Evolutionary conservation across 1,284 basidiomycete genomes (phyloP), one percentile per base, ranked within the genome.

Genomic region (Mycocalia duriaeana): DNA sequence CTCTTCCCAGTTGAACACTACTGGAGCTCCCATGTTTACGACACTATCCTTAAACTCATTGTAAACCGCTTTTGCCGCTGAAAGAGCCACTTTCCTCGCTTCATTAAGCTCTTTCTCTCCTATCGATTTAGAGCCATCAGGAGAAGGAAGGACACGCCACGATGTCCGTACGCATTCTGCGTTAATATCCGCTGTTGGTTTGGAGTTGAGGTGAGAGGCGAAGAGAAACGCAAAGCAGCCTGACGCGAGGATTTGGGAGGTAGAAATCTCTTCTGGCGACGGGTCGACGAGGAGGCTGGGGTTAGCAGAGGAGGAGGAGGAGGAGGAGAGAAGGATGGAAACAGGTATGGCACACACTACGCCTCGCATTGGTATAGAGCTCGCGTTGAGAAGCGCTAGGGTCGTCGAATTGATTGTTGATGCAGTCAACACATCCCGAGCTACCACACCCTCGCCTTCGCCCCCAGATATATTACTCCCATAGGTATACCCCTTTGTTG

Each of bases 221-320:
- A 86, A 82, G 45, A 85, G 57, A 60, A 87, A 89, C 1, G 82
- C 85, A 55, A 89, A 88, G 53, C 76, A 79, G 0, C 80, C 61
- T 1, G 75, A 55, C 0, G 50, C 46, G 0, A 50, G 42, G 3
- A 66, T 60, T 50, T 83, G 66, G 0, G 82, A 81, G 57, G 85
- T 81, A 2, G 82, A 61, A 2, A 84, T 55, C 2, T 82, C 60
- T 8, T 38, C 48, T 0, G 61, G 61, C 13, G 47, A 55, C 23
- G 31, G 47, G n/a, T 11, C 18, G 22, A 8, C 22, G 13, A 11
- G 19, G 8, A 25, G 19, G 52, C 54, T 3, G n/a, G 66, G 23
- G 22, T 66, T 65, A 0, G 76, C 79, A n/a, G n/a, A n/a, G n/a
- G n/a, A n/a, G n/a, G n/a, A n/a, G n/a, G n/a, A n/a, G n/a, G n/a